phyloP scores from a whole-genome alignment of 192 early-diverging fungal species.

The Pilobolus umbonatus region DNA sequence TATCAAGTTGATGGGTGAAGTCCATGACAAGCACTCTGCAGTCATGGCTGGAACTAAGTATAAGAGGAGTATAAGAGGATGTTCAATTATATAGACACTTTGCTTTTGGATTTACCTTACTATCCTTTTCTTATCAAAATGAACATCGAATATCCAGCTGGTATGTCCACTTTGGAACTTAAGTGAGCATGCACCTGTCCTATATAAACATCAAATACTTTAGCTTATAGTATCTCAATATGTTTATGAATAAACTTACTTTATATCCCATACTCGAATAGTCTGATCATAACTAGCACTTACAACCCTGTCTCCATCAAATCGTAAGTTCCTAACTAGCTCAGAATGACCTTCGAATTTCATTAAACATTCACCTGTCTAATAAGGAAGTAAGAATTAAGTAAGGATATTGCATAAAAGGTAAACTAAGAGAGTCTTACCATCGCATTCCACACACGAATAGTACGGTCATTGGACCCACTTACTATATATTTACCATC shows the following conservation, averaged over 20 bases:
- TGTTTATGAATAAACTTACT: slow-evolving; percentile 15
- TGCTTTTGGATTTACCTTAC: slow-evolving; percentile 72
- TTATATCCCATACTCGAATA: slow-evolving; percentile 92
- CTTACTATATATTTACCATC: slow-evolving; percentile 79
- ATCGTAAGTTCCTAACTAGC: slow-evolving; percentile 82
- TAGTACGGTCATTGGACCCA: slow-evolving; percentile 73
- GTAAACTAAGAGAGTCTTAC: slow-evolving; percentile 40
- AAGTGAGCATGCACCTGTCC: slow-evolving; percentile 67
- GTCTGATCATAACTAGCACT: slow-evolving; percentile 91
- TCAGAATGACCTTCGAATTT: slow-evolving; percentile 63
- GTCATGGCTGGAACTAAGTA: slow-evolving; percentile 43
- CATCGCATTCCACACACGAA: slow-evolving; percentile 71
- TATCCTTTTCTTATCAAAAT: slow-evolving; percentile 75
- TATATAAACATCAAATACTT: not conserved
- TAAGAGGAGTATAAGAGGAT: no score
- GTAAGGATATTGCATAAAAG: slow-evolving; percentile 43
- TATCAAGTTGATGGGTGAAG: slow-evolving; percentile 37
- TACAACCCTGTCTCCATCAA: slow-evolving; percentile 76
- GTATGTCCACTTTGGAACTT: slow-evolving; percentile 73
- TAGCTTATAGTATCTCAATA: not conserved
- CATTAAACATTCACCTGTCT: slow-evolving; percentile 55
- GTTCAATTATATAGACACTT: no score
- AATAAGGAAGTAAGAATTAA: not conserved
- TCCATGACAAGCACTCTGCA: slow-evolving; percentile 40
- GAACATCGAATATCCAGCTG: slow-evolving; percentile 97